Evolutionary conservation across 106 monocot genomes (phyloP).

Genomic region (Allium fistulosum): DNA sequence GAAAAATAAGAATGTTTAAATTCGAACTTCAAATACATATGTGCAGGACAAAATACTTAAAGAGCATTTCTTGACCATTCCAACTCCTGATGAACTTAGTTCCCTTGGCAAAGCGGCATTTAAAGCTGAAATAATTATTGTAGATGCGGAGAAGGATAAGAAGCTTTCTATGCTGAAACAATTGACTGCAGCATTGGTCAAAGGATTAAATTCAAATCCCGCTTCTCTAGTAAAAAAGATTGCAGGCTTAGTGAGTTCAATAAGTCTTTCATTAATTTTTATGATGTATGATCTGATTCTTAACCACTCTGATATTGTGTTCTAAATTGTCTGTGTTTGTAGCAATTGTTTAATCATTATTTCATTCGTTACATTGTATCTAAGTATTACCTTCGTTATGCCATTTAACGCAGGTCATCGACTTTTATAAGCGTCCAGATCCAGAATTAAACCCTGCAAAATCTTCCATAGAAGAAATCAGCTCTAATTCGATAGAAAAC

Average conservation of each 20-base stretch:
- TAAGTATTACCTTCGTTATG: too few relatives aligned
- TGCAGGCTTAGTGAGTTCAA: constrained; percentile 64
- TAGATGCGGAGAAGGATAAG: constrained; percentile 83
- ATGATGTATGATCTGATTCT: too few relatives aligned
- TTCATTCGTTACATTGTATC: too few relatives aligned
- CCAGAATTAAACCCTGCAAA: constrained; percentile 67
- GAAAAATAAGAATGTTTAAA: too few relatives aligned
- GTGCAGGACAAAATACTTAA: constrained; percentile 88
- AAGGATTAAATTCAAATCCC: constrained; percentile 55
- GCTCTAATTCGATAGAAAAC: constrained; percentile 48
- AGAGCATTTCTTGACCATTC: constrained; percentile 61
- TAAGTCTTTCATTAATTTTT: too few relatives aligned
- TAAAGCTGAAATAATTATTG: constrained; percentile 75
- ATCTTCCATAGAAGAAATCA: constrained; percentile 40
- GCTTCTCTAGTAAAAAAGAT: constrained; percentile 79
- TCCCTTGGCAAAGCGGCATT: constrained; percentile 42
- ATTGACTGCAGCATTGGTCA: constrained; percentile 56
- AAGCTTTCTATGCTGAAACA: constrained; percentile 87
- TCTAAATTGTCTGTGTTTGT: too few relatives aligned
- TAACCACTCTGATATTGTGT: too few relatives aligned
- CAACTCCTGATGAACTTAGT: constrained; percentile 58
- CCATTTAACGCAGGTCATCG: constrained; percentile 43
- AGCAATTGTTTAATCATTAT: too few relatives aligned
- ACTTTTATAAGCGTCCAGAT: constrained; percentile 75
- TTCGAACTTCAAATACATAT: too few relatives aligned